Conservation (phyloP, 2,329 filamentous ascomycete species). For the Blastomyces silverae region DNA sequence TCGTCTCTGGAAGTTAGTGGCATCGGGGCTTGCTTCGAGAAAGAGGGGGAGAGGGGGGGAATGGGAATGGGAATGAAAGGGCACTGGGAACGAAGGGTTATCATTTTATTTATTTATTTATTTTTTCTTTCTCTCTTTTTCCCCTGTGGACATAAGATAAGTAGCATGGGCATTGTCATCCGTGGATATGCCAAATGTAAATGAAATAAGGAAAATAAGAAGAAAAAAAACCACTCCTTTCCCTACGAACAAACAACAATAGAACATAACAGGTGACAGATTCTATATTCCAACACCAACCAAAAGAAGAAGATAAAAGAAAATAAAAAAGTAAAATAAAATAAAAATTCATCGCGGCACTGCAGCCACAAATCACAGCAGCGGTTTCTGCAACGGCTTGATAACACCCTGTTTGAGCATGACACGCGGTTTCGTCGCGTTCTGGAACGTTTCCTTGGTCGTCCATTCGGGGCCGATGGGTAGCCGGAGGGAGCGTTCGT, state of each 20-base stretch:
- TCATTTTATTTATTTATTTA: no score
- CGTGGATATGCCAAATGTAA: background rate
- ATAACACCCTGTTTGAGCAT: slow-evolving; percentile 89
- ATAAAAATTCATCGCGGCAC: background rate
- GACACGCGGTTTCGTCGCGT: slow-evolving; percentile 78
- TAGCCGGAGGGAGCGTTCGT: slow-evolving; percentile 77
- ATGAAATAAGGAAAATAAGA: background rate
- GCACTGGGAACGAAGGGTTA: no score
- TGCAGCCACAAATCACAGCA: slow-evolving; percentile 36
- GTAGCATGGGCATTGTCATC: no score
- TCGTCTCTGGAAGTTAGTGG: no score
- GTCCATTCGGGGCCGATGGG: slow-evolving; percentile 92
- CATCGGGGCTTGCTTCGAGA: no score
- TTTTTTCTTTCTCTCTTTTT: no score
- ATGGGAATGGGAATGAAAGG: no score
- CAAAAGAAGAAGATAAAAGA: background rate
- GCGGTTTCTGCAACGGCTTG: slow-evolving; percentile 74
- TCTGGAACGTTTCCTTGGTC: slow-evolving; percentile 92
- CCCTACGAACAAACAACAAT: no score
- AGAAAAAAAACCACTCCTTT: background rate
- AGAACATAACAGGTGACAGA: no score
- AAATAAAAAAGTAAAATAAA: background rate
- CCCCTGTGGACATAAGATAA: no score
- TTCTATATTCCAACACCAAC: background rate
- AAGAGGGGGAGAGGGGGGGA: no score